Evolutionary conservation across 305 asterid species (phyloP).

Genomic region (Solanum hybrid): DNA sequence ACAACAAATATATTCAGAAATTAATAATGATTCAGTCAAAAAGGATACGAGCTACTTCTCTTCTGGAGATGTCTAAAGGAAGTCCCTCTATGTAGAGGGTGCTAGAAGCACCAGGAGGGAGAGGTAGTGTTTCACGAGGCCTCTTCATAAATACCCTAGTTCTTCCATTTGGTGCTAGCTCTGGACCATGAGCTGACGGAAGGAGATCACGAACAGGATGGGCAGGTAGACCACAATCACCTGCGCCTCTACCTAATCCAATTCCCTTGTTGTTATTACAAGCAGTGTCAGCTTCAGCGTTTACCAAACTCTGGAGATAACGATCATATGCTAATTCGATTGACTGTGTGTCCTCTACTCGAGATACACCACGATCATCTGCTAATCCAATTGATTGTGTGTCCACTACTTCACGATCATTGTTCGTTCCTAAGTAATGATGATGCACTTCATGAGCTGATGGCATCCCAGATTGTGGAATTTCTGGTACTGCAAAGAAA

Average conservation of each 20-base stretch:
- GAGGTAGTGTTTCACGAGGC: slow-evolving; percentile 15
- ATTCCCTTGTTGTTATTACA: no score
- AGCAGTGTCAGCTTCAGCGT: background rate
- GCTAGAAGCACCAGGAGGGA: slow-evolving; percentile 45
- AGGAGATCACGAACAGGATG: no score
- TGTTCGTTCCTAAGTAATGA: slow-evolving; percentile 16
- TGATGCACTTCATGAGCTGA: slow-evolving; percentile 20
- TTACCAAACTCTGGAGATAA: slow-evolving; percentile 40
- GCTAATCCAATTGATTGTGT: slow-evolving; percentile 14
- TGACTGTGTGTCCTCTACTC: slow-evolving; percentile 25
- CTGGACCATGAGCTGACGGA: slow-evolving; percentile 15
- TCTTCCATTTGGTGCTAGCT: slow-evolving; percentile 22
- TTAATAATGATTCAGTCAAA: background rate
- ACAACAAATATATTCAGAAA: background rate
- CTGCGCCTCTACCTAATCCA: slow-evolving; percentile 7
- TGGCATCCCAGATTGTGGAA: slow-evolving; percentile 10
- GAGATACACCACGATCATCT: slow-evolving; percentile 21
- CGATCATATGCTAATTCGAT: slow-evolving; percentile 45
- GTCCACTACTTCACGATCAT: slow-evolving; percentile 31
- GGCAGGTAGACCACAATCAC: background rate
- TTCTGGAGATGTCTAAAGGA: slow-evolving; percentile 33
- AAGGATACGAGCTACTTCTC: slow-evolving; percentile 61
- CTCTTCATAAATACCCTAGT: slow-evolving; percentile 5
- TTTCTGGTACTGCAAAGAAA: background rate
- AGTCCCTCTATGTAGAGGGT: slow-evolving; percentile 47